These are phyloP conservation scores for Meredithiella fracta DNA, from an alignment of 2,329 filamentous ascomycete species.

Conservation along the genomic window DNA sequence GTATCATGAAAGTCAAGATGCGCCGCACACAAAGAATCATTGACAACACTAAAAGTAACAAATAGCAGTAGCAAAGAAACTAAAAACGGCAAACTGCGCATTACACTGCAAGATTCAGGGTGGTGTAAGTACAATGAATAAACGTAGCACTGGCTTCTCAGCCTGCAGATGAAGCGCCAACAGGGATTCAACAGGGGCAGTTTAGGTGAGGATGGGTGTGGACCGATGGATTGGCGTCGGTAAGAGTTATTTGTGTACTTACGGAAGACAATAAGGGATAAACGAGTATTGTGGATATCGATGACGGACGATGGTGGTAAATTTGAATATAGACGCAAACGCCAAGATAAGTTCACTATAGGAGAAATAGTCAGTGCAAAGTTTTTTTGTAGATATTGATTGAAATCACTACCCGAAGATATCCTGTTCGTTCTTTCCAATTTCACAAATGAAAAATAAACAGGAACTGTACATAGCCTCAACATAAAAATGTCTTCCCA, in stretches of 20 bases:
- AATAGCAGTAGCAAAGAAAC: not conserved
- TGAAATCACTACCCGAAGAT: too few species aligned
- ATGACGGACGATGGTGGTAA: not conserved
- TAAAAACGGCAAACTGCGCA: not conserved
- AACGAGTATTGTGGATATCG: not conserved
- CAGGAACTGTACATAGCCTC: too few species aligned
- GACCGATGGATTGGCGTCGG: not conserved
- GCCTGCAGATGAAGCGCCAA: not conserved
- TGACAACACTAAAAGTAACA: not conserved
- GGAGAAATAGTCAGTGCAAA: too few species aligned
- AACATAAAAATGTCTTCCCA: too few species aligned
- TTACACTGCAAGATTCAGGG: not conserved
- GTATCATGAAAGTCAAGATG: not conserved
- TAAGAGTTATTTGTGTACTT: not conserved
- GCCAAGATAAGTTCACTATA: too few species aligned
- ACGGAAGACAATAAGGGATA: too few species aligned
- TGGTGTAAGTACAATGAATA: not conserved
- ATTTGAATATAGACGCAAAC: too few species aligned
- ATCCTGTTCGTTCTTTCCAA: too few species aligned
- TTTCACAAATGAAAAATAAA: too few species aligned
- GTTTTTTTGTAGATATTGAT: too few species aligned
- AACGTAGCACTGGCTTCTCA: not conserved
- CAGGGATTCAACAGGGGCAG: not conserved
- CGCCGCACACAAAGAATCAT: not conserved
- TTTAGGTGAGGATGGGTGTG: not conserved